phyloP scores from a whole-genome alignment of 768 basidiomycete genomes.

The Kwoniella newhampshirensis region DNA sequence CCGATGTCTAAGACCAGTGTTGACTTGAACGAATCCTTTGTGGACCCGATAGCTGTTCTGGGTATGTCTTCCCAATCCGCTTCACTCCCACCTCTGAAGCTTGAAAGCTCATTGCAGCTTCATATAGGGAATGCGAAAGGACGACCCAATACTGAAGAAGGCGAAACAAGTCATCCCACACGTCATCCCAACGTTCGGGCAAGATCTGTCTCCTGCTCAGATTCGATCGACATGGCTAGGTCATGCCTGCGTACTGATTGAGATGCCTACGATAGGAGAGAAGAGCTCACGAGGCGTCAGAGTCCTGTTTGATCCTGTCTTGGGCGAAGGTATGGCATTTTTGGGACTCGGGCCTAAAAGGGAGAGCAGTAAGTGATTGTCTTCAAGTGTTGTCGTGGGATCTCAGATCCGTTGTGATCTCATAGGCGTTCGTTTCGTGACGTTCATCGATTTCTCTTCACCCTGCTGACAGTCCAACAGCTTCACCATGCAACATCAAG shows the following conservation, averaged over 20 bases:
- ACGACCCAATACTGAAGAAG: constrained; percentile 15
- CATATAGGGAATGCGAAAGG: constrained; percentile 1
- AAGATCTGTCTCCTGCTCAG: constrained; percentile 3
- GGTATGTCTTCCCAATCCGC: too few relatives aligned
- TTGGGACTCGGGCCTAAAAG: constrained; percentile 32
- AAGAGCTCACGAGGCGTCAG: constrained; percentile 41
- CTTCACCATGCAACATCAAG: constrained; percentile 59
- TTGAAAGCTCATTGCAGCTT: too few relatives aligned
- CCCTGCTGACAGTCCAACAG: constrained; percentile 14
- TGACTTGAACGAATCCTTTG: neutral
- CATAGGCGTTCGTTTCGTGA: too few relatives aligned
- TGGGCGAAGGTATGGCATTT: constrained; percentile 44
- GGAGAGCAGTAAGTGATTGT: constrained; percentile 26
- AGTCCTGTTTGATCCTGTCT: constrained; percentile 54
- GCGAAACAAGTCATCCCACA: constrained; percentile 26
- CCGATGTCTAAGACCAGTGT: neutral
- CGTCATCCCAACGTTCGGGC: constrained; percentile 32
- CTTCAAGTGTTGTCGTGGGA: too few relatives aligned
- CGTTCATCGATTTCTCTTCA: neutral
- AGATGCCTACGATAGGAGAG: constrained; percentile 19
- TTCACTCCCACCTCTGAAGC: too few relatives aligned
- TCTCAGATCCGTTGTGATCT: too few relatives aligned
- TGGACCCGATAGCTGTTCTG: neutral
- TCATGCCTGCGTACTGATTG: constrained; percentile 54
- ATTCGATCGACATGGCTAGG: constrained; percentile 46